Base-by-base conservation (phyloP, 1,139 yeast species). In the Pichia sp. region DNA sequence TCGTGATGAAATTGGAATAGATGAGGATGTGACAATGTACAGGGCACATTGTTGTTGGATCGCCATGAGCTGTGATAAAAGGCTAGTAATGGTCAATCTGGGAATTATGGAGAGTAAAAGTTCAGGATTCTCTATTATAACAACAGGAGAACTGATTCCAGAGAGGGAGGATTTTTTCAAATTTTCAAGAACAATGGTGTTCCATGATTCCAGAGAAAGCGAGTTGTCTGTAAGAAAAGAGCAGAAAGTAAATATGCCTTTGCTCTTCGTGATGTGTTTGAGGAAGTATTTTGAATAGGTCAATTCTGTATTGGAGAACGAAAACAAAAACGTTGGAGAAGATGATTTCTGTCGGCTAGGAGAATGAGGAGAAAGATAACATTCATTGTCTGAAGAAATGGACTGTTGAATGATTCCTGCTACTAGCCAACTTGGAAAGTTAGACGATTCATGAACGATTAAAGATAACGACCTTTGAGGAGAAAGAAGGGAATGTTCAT, bases 351-450 rank as follows among this genome's bases (percentile, higher is more conserved):
- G 12, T 4, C 26, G 49, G 19, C 30, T 47, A 49, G 49, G 58
- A 44, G 41, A 57, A 40, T 48, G 56, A 57, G 41, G 52, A 1
- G 53, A 46, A 9, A 78, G 74, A 3, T 76, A 55, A 31, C 61
- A 60, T 22, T 54, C 74, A 2, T 79, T 51, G 10, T 41, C 30
- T 1, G 34, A n/a, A 2, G 60, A 49, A 18, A 79, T 56, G 13
- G 75, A 64, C 55, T 70, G 75, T 59, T 79, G 82, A 9, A 78
- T 65, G 34, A 80, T 60, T 2, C 79, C 70, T 41, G 71, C 76
- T 6, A 79, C 63, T 34, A 87, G 69, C 95, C 95, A 87, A 4
- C 79, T 65, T 1, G 95, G 83, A 19, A 81, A 74, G 0, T 89
- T 84, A 0, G 87, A 85, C 55, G 77, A 79, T 1, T 75, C 71